Conservation (phyloP, 2,329 filamentous ascomycete genomes). For the Sclerotinia spermophila region DNA sequence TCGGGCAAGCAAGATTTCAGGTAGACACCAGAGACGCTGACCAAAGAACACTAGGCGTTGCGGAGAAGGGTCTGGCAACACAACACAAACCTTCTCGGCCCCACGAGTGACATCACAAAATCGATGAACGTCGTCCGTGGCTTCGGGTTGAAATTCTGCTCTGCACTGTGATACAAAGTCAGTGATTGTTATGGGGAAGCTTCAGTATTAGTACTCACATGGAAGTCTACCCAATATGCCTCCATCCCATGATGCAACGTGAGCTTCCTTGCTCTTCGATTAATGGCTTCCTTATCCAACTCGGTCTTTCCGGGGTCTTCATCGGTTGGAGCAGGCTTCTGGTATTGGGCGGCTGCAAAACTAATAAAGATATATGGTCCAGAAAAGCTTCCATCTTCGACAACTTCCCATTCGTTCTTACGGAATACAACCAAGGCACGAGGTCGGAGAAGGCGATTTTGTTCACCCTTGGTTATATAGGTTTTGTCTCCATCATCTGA, state of each 20-base stretch:
- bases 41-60: constrained; percentile 18
- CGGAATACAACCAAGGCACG: constrained; percentile 16
- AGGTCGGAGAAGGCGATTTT: constrained; percentile 17
- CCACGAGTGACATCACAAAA: constrained; percentile 20
- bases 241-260: constrained; percentile 8
- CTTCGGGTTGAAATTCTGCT: constrained; percentile 16
- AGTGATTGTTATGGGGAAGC: not conserved
- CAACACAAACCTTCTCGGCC: constrained; percentile 17
- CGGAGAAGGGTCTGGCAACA: constrained; percentile 4
- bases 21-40: constrained; percentile 18
- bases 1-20: constrained; percentile 18
- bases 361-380: constrained; percentile 18
- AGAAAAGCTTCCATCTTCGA: constrained; percentile 19
- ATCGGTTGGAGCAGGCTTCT: constrained; percentile 1
- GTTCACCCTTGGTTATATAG: constrained; percentile 12
- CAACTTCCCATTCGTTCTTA: constrained; percentile 7
- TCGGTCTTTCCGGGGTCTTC: not conserved
- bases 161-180: not conserved
- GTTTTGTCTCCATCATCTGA: constrained; percentile 11
- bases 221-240: constrained; percentile 21
- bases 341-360: constrained; percentile 20
- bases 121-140: constrained; percentile 20
- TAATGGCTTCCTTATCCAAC: constrained; percentile 7
- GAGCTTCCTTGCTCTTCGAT: constrained; percentile 15
- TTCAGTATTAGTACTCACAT: not conserved